A percentile compares a stretch with the other conserved stretches of the same genome.
Evolutionary conservation across 805 yeast species (phyloP).

Genomic region (Starmerella sp.): DNA sequence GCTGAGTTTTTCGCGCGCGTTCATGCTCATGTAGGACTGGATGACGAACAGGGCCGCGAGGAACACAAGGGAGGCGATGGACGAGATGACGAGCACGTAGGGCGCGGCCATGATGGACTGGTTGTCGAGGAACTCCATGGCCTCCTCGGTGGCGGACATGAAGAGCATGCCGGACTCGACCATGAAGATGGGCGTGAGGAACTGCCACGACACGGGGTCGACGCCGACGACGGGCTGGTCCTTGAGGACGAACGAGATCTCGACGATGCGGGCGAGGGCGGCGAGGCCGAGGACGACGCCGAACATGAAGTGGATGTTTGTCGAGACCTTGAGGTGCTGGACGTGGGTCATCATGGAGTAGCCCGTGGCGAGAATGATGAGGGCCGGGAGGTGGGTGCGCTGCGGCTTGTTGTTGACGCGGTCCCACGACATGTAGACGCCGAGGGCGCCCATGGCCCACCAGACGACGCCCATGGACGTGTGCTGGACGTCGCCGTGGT

Average conservation of each 20-base stretch:
- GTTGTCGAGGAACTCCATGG: slow-evolving; percentile 54
- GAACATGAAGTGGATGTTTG: slow-evolving; percentile 79
- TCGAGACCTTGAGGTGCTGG: slow-evolving; percentile 64
- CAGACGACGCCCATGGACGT: slow-evolving; percentile 93
- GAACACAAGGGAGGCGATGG: slow-evolving; percentile 63
- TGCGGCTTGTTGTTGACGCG: slow-evolving; percentile 35
- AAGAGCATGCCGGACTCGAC: slow-evolving; percentile 70
- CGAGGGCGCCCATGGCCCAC: slow-evolving; percentile 90
- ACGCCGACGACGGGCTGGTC: slow-evolving; percentile 39
- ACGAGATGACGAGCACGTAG: slow-evolving; percentile 56
- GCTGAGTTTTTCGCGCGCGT: slow-evolving; percentile 4
- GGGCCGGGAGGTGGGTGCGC: slow-evolving; percentile 68
- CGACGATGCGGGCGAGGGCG: slow-evolving; percentile 65
- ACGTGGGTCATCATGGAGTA: slow-evolving; percentile 89
- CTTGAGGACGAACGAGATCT: slow-evolving; percentile 61
- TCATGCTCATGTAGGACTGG: slow-evolving; percentile 43
- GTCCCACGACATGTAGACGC: slow-evolving; percentile 61
- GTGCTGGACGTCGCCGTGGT: slow-evolving; percentile 88
- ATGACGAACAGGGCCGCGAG: slow-evolving; percentile 55
- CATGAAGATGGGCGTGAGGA: slow-evolving; percentile 71
- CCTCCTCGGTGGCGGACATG: slow-evolving; percentile 92
- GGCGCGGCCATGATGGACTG: slow-evolving; percentile 79
- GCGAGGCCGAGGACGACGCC: slow-evolving; percentile 72
- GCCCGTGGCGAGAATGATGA: slow-evolving; percentile 77
- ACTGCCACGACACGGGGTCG: slow-evolving; percentile 61